Evolutionary conservation across 257 asterid genomes (phyloP).

Genomic region (Solanum lignicaule): DNA sequence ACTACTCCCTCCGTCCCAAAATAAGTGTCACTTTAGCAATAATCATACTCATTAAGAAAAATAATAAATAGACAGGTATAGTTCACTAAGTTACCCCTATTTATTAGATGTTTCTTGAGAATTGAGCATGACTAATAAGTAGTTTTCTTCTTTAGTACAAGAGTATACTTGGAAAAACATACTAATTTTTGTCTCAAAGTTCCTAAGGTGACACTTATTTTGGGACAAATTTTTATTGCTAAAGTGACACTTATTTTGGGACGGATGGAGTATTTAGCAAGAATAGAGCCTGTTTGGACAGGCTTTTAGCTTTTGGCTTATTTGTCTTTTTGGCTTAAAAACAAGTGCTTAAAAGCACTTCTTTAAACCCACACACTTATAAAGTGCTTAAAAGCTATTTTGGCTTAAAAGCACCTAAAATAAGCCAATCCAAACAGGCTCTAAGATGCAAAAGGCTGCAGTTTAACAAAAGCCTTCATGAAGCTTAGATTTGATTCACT

Average conservation of each 20-base stretch:
- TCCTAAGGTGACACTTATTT: not conserved
- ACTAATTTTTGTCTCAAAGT: not conserved
- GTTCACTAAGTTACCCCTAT: not conserved
- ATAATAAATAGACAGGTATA: not conserved
- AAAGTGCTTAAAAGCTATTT: not conserved
- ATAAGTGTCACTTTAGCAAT: not conserved
- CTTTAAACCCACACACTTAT: not conserved
- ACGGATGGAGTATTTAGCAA: not conserved
- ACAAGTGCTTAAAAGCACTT: not conserved
- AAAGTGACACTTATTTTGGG: not conserved
- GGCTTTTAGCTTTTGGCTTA: not conserved
- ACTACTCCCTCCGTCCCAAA: not conserved
- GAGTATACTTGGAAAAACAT: not conserved
- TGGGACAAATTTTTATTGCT: not conserved
- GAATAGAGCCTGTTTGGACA: not conserved
- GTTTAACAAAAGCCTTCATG: not conserved
- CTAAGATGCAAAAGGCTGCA: not conserved
- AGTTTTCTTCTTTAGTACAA: not conserved
- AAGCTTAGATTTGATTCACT: not conserved
- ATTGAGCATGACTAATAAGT: not conserved
- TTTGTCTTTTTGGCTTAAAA: not conserved
- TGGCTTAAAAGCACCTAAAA: not conserved
- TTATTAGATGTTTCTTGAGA: not conserved
- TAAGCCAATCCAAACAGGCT: not conserved
- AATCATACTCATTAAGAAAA: not conserved